phyloP scores from a whole-genome alignment of 139 green algal genomes.

The Pleodorina starrii region DNA sequence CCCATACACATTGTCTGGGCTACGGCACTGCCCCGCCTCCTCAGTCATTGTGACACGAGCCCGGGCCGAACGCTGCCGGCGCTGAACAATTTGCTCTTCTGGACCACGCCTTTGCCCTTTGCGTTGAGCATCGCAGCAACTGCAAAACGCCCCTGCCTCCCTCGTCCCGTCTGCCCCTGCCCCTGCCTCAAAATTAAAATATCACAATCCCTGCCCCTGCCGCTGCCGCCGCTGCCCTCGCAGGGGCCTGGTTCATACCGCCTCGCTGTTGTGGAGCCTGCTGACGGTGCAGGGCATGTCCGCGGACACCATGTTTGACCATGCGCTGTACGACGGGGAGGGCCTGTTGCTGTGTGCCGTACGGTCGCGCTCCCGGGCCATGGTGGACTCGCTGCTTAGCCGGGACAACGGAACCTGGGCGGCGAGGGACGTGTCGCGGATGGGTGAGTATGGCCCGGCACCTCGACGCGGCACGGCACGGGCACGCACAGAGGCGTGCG shows the following conservation, averaged over 20 bases:
- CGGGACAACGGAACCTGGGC: not conserved
- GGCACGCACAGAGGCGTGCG: not conserved
- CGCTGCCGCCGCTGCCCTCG: not conserved
- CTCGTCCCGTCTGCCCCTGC: too few species aligned
- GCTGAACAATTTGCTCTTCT: too few species aligned
- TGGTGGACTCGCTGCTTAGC: conserved; percentile 9
- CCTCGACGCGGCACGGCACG: not conserved
- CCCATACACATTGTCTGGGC: too few species aligned
- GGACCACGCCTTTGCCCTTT: too few species aligned
- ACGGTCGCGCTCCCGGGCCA: not conserved
- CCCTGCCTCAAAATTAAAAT: too few species aligned
- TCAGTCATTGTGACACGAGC: too few species aligned
- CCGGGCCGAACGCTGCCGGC: too few species aligned
- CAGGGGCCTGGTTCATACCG: conserved; percentile 15
- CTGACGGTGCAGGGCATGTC: not conserved
- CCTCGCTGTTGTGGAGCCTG: not conserved
- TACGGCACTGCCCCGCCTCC: too few species aligned
- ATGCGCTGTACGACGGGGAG: conserved; percentile 31
- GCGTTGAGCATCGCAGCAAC: too few species aligned
- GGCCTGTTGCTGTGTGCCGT: conserved; percentile 30
- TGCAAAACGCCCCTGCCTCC: too few species aligned
- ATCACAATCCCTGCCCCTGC: not conserved
- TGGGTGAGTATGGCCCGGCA: not conserved
- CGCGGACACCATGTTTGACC: not conserved
- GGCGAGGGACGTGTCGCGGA: not conserved